Percentiles rank a stretch among this genome's conserved stretches.
These are phyloP conservation scores for Fagus crenata DNA, from an alignment of 306 rosid species.

Conservation along the genomic window DNA sequence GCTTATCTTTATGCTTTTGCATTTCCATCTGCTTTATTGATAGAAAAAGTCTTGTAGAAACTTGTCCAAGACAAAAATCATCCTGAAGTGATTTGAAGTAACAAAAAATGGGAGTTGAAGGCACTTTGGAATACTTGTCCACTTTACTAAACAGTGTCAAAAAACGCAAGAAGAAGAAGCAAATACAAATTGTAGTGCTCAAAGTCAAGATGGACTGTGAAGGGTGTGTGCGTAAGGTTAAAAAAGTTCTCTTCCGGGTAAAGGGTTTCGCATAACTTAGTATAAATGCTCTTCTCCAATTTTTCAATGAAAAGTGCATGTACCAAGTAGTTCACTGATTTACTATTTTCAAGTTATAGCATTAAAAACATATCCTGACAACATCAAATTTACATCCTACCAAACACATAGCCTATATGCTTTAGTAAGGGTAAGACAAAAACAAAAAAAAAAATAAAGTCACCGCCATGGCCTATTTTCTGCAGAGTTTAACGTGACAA, in stretches of 20 bases:
- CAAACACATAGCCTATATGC: too few species aligned
- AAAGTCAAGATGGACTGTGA: slow-evolving; percentile 97
- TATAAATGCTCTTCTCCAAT: too few species aligned
- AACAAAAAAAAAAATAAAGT: too few species aligned
- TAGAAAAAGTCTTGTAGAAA: background rate
- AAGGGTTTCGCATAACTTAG: slow-evolving; percentile 48
- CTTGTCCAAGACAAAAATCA: background rate
- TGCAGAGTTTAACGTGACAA: too few species aligned
- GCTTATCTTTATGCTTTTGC: slow-evolving; percentile 7
- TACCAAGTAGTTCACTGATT: too few species aligned
- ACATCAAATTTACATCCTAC: too few species aligned
- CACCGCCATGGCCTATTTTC: too few species aligned
- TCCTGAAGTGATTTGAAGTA: background rate
- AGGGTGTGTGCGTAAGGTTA: slow-evolving; percentile 87
- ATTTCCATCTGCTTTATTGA: background rate
- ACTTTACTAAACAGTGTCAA: slow-evolving; percentile 47
- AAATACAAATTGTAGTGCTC: slow-evolving; percentile 70
- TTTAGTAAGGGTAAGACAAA: too few species aligned
- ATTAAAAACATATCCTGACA: too few species aligned
- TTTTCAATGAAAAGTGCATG: too few species aligned
- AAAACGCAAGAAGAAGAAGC: slow-evolving; percentile 69
- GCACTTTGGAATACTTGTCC: slow-evolving; percentile 80
- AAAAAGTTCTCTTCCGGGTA: slow-evolving; percentile 76
- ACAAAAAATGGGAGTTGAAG: slow-evolving; percentile 71
- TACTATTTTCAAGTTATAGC: too few species aligned